These are phyloP conservation scores for Chimonanthus praecox DNA, from an alignment of 164 flowering plant genomes.

Conservation along the genomic window DNA sequence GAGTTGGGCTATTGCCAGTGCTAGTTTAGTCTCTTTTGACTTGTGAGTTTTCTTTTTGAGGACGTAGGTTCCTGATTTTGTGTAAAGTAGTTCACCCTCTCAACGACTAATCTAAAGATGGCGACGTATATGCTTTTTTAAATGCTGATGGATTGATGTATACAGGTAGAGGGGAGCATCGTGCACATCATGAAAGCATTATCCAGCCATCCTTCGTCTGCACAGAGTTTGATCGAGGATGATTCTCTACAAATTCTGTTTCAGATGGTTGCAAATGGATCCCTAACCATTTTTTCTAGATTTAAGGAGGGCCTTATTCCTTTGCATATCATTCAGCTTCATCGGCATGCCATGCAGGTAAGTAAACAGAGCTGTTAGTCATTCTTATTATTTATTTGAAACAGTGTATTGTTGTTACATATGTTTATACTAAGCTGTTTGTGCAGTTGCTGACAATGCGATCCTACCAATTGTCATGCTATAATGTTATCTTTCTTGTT, in stretches of 20 bases:
- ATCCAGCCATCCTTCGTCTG: slow-evolving; percentile 88
- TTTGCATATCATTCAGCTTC: slow-evolving; percentile 90
- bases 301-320: slow-evolving; percentile 78
- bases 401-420: no score
- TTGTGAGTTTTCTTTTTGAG: no score
- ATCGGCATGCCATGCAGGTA: slow-evolving; percentile 99
- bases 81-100: no score
- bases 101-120: no score
- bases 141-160: neutral
- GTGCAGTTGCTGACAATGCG: neutral
- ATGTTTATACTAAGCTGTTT: neutral
- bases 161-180: slow-evolving; percentile 89
- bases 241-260: slow-evolving; percentile 78
- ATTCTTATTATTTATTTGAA: neutral
- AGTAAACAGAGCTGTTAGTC: neutral
- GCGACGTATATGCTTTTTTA: no score
- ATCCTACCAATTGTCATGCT: neutral
- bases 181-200: slow-evolving; percentile 99
- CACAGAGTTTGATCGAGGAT: slow-evolving; percentile 95
- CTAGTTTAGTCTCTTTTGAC: no score
- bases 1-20: no score
- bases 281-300: slow-evolving; percentile 59
- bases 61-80: no score
- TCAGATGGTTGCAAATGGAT: slow-evolving; percentile 93
- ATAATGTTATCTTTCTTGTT: neutral